These are phyloP conservation scores for Claviceps sp. DNA, from an alignment of 2,329 filamentous ascomycete species.

Conservation along the genomic window DNA sequence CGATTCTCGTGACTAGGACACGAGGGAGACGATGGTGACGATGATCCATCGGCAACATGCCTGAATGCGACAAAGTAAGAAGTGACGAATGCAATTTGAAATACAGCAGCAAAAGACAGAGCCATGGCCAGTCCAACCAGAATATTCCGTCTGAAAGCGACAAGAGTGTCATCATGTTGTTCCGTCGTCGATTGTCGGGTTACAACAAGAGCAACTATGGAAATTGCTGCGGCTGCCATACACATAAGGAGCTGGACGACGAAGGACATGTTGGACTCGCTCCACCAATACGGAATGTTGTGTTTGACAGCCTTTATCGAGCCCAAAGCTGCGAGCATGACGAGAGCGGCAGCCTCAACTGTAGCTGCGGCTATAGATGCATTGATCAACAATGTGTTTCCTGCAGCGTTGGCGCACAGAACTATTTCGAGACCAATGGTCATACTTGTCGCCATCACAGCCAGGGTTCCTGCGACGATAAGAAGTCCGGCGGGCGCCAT, in stretches of 20 bases:
- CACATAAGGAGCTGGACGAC: constrained; percentile 24
- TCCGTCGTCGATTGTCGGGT: constrained; percentile 15
- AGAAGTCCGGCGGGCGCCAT: constrained; percentile 7
- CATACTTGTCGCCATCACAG: constrained; percentile 9
- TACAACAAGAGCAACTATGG: constrained; percentile 30
- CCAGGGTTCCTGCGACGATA: constrained; percentile 7
- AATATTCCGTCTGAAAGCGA: constrained; percentile 16
- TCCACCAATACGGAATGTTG: constrained; percentile 12
- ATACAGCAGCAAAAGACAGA: constrained; percentile 30
- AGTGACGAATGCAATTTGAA: constrained; percentile 36
- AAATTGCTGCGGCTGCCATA: constrained; percentile 30
- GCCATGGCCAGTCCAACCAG: constrained; percentile 31
- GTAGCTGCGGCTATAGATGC: constrained; percentile 15
- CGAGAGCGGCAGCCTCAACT: constrained; percentile 16
- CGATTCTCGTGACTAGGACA: constrained; percentile 15
- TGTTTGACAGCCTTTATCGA: constrained; percentile 17
- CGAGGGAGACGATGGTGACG: constrained; percentile 11
- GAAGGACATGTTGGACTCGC: constrained; percentile 14
- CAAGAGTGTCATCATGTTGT: not conserved
- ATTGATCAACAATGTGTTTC: constrained; percentile 2
- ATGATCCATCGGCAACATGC: constrained; percentile 8
- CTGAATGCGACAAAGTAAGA: constrained; percentile 28
- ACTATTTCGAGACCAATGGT: constrained; percentile 10
- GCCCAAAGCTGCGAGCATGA: constrained; percentile 17
- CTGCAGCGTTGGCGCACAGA: constrained; percentile 4